Conservation (phyloP, 225 moss, liverwort and hornwort genomes). For the Neckera pumila region DNA sequence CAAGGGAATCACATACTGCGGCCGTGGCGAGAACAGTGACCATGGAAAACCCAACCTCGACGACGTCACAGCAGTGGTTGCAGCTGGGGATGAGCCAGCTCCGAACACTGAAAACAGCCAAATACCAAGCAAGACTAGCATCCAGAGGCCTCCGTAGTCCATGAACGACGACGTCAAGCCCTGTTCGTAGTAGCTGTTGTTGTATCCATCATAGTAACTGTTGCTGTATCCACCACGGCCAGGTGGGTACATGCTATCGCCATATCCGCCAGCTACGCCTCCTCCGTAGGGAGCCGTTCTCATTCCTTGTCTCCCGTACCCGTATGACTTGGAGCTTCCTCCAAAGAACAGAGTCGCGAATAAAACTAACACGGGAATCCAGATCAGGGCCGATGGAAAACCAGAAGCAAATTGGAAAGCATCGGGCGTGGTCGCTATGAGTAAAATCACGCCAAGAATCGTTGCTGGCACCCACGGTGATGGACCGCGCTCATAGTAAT, state of each 20-base stretch:
- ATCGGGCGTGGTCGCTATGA: neutral
- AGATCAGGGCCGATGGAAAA: neutral
- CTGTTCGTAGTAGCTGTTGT: neutral
- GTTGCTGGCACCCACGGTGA: neutral
- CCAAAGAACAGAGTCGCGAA: neutral
- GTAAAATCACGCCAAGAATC: neutral
- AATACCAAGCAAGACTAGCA: slow-evolving; percentile 29
- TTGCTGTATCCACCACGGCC: neutral
- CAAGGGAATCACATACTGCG: slow-evolving; percentile 9
- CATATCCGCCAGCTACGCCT: neutral
- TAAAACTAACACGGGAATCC: neutral
- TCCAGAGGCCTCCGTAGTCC: slow-evolving; percentile 31
- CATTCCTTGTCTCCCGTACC: neutral
- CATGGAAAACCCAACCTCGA: slow-evolving; percentile 4
- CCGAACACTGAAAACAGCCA: slow-evolving; percentile 20
- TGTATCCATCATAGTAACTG: neutral
- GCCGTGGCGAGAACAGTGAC: slow-evolving; percentile 15
- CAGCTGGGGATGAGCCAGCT: neutral
- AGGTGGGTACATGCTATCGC: neutral
- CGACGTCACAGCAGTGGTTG: neutral
- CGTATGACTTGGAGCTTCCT: neutral
- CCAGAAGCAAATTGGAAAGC: neutral
- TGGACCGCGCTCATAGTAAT: neutral
- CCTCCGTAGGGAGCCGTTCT: neutral
- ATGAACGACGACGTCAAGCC: slow-evolving; percentile 10